These are phyloP conservation scores for Adenanthera pavonina DNA, from an alignment of 306 rosid genomes.

Conservation along the genomic window DNA sequence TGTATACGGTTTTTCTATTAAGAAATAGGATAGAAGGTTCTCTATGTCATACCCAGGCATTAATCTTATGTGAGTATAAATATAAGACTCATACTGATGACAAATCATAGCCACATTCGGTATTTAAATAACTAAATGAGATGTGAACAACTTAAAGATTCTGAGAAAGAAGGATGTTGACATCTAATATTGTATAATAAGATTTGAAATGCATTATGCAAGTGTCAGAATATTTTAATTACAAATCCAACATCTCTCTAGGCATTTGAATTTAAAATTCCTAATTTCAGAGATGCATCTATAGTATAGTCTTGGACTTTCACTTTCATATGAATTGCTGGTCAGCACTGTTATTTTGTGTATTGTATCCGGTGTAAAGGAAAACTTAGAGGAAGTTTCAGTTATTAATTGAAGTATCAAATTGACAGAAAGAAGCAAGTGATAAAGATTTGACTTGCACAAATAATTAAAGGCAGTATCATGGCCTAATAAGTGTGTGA, in stretches of 20 bases:
- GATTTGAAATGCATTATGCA: not conserved
- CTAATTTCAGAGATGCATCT: not conserved
- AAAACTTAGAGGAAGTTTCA: not conserved
- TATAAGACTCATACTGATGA: not conserved
- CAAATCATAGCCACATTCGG: not conserved
- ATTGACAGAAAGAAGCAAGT: not conserved
- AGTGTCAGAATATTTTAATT: not conserved
- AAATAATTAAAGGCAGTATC: not conserved
- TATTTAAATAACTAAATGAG: not conserved
- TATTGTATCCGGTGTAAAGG: not conserved
- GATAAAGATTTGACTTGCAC: not conserved
- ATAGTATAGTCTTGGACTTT: not conserved
- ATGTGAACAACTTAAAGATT: not conserved
- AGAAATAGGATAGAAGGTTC: not conserved
- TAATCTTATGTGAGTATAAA: not conserved
- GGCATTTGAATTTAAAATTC: not conserved
- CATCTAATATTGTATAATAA: not conserved
- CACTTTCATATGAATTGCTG: constrained; percentile 31
- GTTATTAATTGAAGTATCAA: not conserved
- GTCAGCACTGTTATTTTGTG: constrained; percentile 7
- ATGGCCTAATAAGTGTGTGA: not conserved
- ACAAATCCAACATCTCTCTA: not conserved
- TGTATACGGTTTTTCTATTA: not conserved
- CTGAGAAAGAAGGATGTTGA: not conserved
- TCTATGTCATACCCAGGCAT: not conserved